Evolutionary conservation across 2,329 filamentous ascomycete species (phyloP).

Genomic region (Cryphonectria radicalis): DNA sequence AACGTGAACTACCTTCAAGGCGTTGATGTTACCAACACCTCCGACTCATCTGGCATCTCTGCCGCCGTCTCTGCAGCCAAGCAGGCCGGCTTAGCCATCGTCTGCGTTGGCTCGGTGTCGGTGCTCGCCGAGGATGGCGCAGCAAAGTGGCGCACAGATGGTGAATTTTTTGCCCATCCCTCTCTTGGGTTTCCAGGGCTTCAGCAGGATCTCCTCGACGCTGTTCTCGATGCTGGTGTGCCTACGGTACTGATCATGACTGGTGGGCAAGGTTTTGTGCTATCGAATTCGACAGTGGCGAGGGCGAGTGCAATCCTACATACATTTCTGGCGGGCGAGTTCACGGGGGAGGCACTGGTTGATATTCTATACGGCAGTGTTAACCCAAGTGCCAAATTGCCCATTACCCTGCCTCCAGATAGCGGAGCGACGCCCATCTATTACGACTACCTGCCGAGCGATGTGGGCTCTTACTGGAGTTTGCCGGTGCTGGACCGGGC

Average conservation of each 20-base stretch:
- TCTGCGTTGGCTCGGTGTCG: slow-evolving; percentile 38
- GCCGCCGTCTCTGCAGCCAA: slow-evolving; percentile 36
- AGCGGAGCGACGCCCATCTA: slow-evolving; percentile 59
- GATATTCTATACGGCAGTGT: slow-evolving; percentile 67
- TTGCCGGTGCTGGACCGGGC: slow-evolving; percentile 40
- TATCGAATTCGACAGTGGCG: slow-evolving; percentile 36
- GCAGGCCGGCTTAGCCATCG: slow-evolving; percentile 37
- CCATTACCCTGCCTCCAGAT: slow-evolving; percentile 53
- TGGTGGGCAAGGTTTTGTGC: slow-evolving; percentile 39
- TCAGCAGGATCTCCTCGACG: slow-evolving; percentile 42
- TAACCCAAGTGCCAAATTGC: slow-evolving; percentile 53
- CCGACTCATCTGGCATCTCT: slow-evolving; percentile 34
- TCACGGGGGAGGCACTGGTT: slow-evolving; percentile 64
- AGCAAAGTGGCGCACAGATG: slow-evolving; percentile 40
- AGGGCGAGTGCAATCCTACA: slow-evolving; percentile 61
- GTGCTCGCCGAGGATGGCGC: slow-evolving; percentile 34
- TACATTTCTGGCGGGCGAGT: slow-evolving; percentile 66
- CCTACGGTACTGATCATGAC: slow-evolving; percentile 39
- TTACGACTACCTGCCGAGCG: slow-evolving; percentile 67
- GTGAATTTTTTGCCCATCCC: slow-evolving; percentile 40
- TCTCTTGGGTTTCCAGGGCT: slow-evolving; percentile 39
- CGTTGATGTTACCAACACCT: slow-evolving; percentile 26
- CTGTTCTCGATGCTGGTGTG: slow-evolving; percentile 38
- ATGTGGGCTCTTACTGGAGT: slow-evolving; percentile 59
- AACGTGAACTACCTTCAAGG: slow-evolving; percentile 34